Evolutionary conservation across 495 filamentous ascomycete species (phyloP).

Genomic region (Hyphodiscus hymeniophilus): DNA sequence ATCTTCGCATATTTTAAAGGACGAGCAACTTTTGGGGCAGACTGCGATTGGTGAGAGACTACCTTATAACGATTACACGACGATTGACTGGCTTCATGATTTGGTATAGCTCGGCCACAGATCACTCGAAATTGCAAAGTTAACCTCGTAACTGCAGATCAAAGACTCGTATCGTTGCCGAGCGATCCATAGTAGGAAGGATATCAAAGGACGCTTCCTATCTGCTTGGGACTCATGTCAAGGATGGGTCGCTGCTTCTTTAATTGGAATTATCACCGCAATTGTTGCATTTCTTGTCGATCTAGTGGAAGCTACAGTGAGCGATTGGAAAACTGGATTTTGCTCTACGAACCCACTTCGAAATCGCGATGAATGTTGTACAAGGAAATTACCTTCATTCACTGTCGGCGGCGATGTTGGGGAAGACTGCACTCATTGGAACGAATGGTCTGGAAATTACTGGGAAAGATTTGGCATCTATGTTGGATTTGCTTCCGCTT

Average conservation of each 20-base stretch:
- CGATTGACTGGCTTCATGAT: conserved; percentile 53
- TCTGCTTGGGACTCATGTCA: no score
- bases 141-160: conserved; percentile 29
- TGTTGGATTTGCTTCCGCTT: conserved; percentile 38
- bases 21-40: conserved; percentile 32
- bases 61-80: conserved; percentile 49
- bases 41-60: conserved; percentile 44
- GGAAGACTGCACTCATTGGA: conserved; percentile 34
- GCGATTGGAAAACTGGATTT: no score
- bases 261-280: no score
- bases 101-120: conserved; percentile 26
- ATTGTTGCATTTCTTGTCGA: no score
- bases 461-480: conserved; percentile 37
- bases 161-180: conserved; percentile 48
- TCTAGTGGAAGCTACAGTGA: no score
- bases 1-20: conserved; percentile 27
- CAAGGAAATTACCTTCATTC: conserved; percentile 23
- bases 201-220: no score
- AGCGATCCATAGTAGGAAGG: no score
- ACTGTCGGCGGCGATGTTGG: conserved; percentile 15
- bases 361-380: conserved; percentile 41
- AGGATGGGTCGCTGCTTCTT: no score
- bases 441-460: conserved; percentile 34
- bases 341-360: conserved; percentile 38
- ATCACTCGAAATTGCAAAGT: background rate